Percentiles rank a stretch among this genome's conserved stretches.
Conservation (phyloP, 805 yeast genomes). For the Teunomyces gatunensis region DNA sequence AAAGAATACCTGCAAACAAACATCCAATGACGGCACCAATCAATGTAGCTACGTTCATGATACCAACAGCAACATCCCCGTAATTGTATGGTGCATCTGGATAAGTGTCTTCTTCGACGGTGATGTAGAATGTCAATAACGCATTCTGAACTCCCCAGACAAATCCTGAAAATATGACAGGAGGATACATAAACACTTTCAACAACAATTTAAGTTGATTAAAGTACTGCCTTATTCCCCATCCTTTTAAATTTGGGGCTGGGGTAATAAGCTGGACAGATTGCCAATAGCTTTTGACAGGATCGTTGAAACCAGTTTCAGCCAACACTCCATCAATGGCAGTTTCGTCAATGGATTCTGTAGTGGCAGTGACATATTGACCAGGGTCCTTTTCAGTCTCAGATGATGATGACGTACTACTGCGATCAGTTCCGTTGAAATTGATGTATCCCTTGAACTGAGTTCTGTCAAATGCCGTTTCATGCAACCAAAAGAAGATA, state of each 20-base stretch:
- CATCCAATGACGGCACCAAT: conserved; percentile 68
- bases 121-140: conserved; percentile 68
- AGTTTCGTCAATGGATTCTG: not conserved
- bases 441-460: conserved; percentile 8
- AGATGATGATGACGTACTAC: not conserved
- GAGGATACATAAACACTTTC: conserved; percentile 61
- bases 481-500: conserved; percentile 62
- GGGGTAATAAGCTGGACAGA: conserved; percentile 51
- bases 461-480: conserved; percentile 64
- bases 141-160: conserved; percentile 84
- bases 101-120: conserved; percentile 68
- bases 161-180: conserved; percentile 62
- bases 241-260: conserved; percentile 59
- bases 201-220: conserved; percentile 48
- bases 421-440: not conserved
- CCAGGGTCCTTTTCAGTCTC: conserved; percentile 1
- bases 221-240: conserved; percentile 64
- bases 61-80: conserved; percentile 62
- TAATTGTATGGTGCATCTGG: conserved; percentile 67
- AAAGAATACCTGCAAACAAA: conserved; percentile 57
- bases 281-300: conserved; percentile 42
- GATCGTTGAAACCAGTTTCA: conserved; percentile 7
- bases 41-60: conserved; percentile 71
- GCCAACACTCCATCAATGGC: not conserved
- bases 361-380: not conserved